Evolutionary conservation across 805 yeast genomes (phyloP), one percentile per base, ranked within the genome.

Genomic region (Groenewaldozyma tartarivorans): DNA sequence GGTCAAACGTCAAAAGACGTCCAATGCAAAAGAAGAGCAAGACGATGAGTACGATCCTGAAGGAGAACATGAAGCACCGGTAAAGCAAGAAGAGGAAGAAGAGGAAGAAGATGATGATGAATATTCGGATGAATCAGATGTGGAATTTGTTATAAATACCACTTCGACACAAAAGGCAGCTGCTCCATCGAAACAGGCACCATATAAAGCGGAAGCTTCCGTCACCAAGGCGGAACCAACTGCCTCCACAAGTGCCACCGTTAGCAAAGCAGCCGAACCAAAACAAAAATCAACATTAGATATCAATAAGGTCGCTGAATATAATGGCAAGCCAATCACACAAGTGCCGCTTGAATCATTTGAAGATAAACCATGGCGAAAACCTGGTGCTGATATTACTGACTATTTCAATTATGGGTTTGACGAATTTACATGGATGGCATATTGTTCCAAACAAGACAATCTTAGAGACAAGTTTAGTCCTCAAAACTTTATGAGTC

Each of bases 341-440:
- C 77, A 81, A 49, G 69, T 90, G 9, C 81, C 83, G 45, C 70
- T 90, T 7, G 90, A 81, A 45, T 81, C 79, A 40, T 64, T 88
- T 37, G 86, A 84, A 48, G 95, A 87, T 49, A 94, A 94, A 64
- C 99, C 99, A 5, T 92, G 99, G 99, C 74, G 98, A 57, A 78
- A 83, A 48, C 96, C 97, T 1, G 98, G 97, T 30, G 95, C 95
- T 3, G 96, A 92, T 62, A 64, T 85, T 32, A 74, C 94, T 5
- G 97, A 92, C 60, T 94, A 87, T 61, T 92, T 92, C 69, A 92
- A 92, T 63, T 92, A 78, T 55, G 98, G 98, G 1, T 92, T 92
- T 57, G 95, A 92, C 58, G 99, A 92, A 64, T 74, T 83, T 49
- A 82, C 96, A 13, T 92, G 99, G 99, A 77, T 82, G 41, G 86